These are phyloP conservation scores for Colletotrichum tabaci DNA, from an alignment of 2,329 filamentous ascomycete genomes.

Conservation along the genomic window DNA sequence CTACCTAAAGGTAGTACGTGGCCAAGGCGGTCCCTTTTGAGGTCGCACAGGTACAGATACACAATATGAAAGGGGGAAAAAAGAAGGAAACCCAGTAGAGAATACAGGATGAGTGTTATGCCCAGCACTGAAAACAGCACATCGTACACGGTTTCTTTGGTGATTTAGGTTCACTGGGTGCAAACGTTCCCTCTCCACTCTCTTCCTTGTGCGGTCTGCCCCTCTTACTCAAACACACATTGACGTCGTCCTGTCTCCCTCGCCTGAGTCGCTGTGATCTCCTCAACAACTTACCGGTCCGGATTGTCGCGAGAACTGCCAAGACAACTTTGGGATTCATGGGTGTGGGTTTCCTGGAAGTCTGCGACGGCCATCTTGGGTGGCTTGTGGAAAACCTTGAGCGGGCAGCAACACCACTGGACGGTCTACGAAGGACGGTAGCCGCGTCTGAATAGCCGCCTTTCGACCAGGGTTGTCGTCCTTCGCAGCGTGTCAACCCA, in stretches of 20 bases:
- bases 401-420: constrained; percentile 15
- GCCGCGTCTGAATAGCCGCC: constrained; percentile 37
- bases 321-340: constrained; percentile 6
- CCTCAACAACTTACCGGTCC: not conserved
- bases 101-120: no score
- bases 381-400: constrained; percentile 21
- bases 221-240: constrained; percentile 32
- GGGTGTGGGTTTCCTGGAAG: not conserved
- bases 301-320: not conserved
- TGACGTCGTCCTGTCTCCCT: constrained; percentile 14
- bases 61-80: no score
- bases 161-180: not conserved
- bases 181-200: not conserved
- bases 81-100: no score
- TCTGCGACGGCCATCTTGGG: constrained; percentile 3
- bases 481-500: not conserved
- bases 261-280: not conserved
- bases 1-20: no score
- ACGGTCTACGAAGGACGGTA: not conserved
- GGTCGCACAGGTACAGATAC: no score
- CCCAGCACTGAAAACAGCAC: no score
- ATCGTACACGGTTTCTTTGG: not conserved
- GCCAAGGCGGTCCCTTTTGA: no score
- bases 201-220: not conserved
- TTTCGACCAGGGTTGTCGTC: not conserved